Evolutionary conservation across 2,329 filamentous ascomycete genomes (phyloP).

Genomic region (Ascochyta koolunga): DNA sequence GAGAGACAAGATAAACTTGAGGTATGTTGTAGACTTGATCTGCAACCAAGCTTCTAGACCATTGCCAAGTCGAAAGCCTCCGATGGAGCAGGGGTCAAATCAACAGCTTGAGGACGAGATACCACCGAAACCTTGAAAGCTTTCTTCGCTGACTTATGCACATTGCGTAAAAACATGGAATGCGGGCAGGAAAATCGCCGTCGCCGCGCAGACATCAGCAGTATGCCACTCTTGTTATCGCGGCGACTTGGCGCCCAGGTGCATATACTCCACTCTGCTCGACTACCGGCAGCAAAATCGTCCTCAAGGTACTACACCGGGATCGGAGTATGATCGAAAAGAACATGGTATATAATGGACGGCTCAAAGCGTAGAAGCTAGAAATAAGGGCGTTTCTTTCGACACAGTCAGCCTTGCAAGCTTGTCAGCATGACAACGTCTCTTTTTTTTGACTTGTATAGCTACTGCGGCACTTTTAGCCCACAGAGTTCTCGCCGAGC

Average conservation of each 20-base stretch:
- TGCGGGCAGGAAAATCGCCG: background rate
- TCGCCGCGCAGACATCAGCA: background rate
- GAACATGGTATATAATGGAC: background rate
- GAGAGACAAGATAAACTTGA: no score
- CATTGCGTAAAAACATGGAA: background rate
- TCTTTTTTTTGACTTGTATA: background rate
- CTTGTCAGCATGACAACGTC: background rate
- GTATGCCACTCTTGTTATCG: conserved; percentile 10
- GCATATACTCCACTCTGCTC: conserved; percentile 1
- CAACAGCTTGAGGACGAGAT: background rate
- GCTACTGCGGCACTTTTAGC: background rate
- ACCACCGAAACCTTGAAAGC: background rate
- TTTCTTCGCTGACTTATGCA: background rate
- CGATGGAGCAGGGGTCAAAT: background rate
- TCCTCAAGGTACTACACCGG: background rate
- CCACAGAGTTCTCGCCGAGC: background rate
- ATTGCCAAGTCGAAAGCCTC: conserved; percentile 3
- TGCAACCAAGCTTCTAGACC: background rate
- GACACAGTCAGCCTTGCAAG: background rate
- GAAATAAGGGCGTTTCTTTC: background rate
- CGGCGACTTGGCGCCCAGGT: conserved; percentile 1
- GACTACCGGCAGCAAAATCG: conserved; percentile 1
- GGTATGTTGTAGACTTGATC: background rate
- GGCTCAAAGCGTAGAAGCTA: background rate
- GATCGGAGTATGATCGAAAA: background rate